phyloP scores from a whole-genome alignment of 768 basidiomycete species.

The Butyriboletus loyo region DNA sequence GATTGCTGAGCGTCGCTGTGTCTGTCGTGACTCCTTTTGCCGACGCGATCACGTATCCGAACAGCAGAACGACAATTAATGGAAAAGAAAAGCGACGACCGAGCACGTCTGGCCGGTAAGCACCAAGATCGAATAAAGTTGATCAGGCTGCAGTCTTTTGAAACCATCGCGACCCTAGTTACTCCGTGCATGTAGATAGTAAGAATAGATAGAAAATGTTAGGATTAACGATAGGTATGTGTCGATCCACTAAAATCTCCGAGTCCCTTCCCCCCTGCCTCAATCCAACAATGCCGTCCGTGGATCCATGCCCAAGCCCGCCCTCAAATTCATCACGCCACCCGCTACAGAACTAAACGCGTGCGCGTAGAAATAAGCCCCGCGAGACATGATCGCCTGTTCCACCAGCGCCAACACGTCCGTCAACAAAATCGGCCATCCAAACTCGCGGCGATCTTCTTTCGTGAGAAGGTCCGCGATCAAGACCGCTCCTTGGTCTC shows the following conservation, averaged over 20 bases:
- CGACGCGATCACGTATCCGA: too few relatives aligned
- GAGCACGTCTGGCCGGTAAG: too few relatives aligned
- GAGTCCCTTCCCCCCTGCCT: neutral
- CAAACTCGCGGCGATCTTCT: slow-evolving; percentile 38
- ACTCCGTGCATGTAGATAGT: neutral
- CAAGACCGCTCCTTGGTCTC: slow-evolving; percentile 37
- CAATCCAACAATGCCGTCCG: slow-evolving; percentile 39
- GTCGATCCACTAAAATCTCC: neutral
- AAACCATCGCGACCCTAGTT: too few relatives aligned
- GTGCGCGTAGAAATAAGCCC: slow-evolving; percentile 42
- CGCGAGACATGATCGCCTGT: slow-evolving; percentile 36
- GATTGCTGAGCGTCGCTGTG: neutral
- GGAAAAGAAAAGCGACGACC: too few relatives aligned
- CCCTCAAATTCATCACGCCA: slow-evolving; percentile 41
- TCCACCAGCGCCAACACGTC: slow-evolving; percentile 43
- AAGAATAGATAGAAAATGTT: neutral
- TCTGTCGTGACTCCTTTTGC: too few relatives aligned
- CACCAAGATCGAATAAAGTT: too few relatives aligned
- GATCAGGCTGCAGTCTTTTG: too few relatives aligned
- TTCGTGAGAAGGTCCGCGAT: slow-evolving; percentile 41
- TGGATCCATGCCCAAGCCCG: slow-evolving; percentile 38
- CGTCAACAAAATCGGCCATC: slow-evolving; percentile 43
- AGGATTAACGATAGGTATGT: too few relatives aligned
- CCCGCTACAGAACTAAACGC: slow-evolving; percentile 40
- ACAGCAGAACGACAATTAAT: too few relatives aligned